phyloP scores from a whole-genome alignment of 208 protist genomes.

The Vickermania ingenoplastis region DNA sequence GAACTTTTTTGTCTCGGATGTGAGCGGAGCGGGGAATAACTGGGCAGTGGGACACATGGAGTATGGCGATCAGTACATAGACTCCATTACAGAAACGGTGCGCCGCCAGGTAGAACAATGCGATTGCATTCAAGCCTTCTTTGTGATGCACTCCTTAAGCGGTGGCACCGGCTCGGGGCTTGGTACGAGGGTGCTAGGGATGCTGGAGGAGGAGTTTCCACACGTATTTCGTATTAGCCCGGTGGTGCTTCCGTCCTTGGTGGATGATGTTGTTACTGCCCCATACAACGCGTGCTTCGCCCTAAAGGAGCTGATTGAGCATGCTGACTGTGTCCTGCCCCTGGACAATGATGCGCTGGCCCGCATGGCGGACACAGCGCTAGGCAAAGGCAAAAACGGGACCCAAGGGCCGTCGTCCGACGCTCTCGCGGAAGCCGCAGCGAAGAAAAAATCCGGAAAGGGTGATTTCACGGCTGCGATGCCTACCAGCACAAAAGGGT shows the following conservation, averaged over 20 bases:
- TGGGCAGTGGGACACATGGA: slow-evolving; percentile 90
- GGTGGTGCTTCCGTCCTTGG: slow-evolving; percentile 83
- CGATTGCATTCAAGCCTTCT: slow-evolving; percentile 94
- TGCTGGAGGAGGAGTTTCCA: slow-evolving; percentile 92
- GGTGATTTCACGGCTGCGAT: slow-evolving; percentile 45
- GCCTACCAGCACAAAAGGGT: slow-evolving; percentile 60
- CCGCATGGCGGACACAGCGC: slow-evolving; percentile 69
- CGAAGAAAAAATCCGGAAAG: slow-evolving; percentile 16
- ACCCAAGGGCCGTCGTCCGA: background rate
- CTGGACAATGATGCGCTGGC: slow-evolving; percentile 91
- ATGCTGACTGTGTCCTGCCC: slow-evolving; percentile 91
- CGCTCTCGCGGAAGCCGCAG: slow-evolving; percentile 7
- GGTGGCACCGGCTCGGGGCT: slow-evolving; percentile 95
- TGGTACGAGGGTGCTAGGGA: slow-evolving; percentile 85
- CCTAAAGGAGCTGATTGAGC: slow-evolving; percentile 86
- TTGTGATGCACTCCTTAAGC: slow-evolving; percentile 93
- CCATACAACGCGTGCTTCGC: slow-evolving; percentile 94
- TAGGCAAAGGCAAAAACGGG: slow-evolving; percentile 4
- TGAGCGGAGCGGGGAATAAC: slow-evolving; percentile 89
- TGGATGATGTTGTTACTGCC: slow-evolving; percentile 94
- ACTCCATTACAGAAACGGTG: slow-evolving; percentile 76
- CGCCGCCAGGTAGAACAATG: slow-evolving; percentile 86
- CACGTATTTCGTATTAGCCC: slow-evolving; percentile 83
- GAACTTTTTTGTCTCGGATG: slow-evolving; percentile 82
- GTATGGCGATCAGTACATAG: slow-evolving; percentile 87